Conservation (phyloP, 2,329 filamentous ascomycete genomes). For the Domatiomyces catenatus region DNA sequence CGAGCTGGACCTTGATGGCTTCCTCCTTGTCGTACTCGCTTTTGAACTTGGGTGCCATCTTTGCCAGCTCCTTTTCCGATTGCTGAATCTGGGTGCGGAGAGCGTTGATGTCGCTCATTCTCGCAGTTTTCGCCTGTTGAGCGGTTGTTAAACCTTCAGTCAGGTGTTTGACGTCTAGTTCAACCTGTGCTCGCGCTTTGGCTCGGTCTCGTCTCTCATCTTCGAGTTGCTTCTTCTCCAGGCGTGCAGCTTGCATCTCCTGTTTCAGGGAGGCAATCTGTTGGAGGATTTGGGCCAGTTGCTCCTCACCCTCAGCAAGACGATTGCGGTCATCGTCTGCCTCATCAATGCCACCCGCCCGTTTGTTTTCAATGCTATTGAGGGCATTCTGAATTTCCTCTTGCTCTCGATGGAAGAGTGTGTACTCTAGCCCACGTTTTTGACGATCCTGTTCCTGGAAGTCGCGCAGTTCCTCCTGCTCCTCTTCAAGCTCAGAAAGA, state of each 20-base stretch:
- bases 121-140: conserved; percentile 55
- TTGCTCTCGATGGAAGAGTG: conserved; percentile 82
- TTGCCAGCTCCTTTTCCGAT: conserved; percentile 57
- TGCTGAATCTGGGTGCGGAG: conserved; percentile 59
- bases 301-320: conserved; percentile 64
- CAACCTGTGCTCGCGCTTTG: conserved; percentile 65
- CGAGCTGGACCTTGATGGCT: conserved; percentile 54
- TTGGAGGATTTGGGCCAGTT: conserved; percentile 59
- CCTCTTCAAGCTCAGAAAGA: conserved; percentile 77
- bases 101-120: conserved; percentile 54
- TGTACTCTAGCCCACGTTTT: conserved; percentile 81
- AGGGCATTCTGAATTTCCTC: conserved; percentile 60
- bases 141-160: conserved; percentile 68
- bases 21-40: conserved; percentile 58
- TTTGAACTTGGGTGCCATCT: conserved; percentile 63
- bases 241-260: conserved; percentile 66
- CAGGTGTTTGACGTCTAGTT: conserved; percentile 68
- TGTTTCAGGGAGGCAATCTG: conserved; percentile 68
- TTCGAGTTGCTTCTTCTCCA: conserved; percentile 76
- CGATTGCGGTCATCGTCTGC: conserved; percentile 65
- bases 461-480: conserved; percentile 85
- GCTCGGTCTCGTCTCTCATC: conserved; percentile 74
- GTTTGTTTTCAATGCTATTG: conserved; percentile 65
- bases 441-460: conserved; percentile 94
- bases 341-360: conserved; percentile 68